Conservation (phyloP, 2,329 filamentous ascomycete species). For the Pestalotiopsis sp. region DNA sequence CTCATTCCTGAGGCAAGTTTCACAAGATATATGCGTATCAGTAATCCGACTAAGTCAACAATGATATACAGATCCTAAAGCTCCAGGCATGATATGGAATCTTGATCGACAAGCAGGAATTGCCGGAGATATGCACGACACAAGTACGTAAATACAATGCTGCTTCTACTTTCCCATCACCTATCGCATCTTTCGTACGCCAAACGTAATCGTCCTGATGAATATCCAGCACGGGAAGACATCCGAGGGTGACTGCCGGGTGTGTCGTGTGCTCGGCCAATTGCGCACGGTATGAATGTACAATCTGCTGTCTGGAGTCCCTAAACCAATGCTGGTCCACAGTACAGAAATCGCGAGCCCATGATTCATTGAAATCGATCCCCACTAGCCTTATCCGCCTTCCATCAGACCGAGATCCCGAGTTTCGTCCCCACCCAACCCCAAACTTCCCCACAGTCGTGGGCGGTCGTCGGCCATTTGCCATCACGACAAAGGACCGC, state of each 20-base stretch:
- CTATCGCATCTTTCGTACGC: neutral
- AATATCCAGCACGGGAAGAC: neutral
- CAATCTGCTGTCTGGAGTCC: neutral
- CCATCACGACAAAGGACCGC: neutral
- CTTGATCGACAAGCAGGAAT: no score
- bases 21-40: no score
- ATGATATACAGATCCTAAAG: no score
- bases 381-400: neutral
- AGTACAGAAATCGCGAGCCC: slow-evolving; percentile 9
- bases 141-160: no score
- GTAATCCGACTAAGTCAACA: no score
- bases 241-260: slow-evolving; percentile 5
- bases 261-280: neutral
- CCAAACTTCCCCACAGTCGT: slow-evolving; percentile 10
- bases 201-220: neutral
- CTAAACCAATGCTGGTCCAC: neutral
- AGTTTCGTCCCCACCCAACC: slow-evolving; percentile 5
- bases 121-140: no score
- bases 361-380: slow-evolving; percentile 2
- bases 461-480: slow-evolving; percentile 8
- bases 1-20: no score
- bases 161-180: no score
- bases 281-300: neutral
- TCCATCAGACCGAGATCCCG: slow-evolving; percentile 13
- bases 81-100: no score